Evolutionary conservation across 1,284 basidiomycete genomes (phyloP), one percentile per base, ranked within the genome.

Genomic region (Rhodotorula sp.): DNA sequence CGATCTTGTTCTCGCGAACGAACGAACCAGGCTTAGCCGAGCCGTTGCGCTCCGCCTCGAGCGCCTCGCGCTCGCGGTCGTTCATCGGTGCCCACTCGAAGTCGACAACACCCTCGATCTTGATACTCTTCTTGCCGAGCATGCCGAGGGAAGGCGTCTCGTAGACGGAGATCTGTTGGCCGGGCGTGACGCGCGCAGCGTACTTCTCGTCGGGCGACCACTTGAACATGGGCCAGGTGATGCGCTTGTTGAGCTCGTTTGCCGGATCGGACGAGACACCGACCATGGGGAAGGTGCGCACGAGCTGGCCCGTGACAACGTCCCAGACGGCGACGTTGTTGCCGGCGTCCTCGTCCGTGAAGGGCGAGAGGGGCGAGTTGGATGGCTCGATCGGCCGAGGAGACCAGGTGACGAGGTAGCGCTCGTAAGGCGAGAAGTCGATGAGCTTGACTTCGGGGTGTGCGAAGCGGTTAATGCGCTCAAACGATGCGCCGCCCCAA

Each of bases 271-370:
- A 20, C 5, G 37, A 69, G 31, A 70, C 73, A 54, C 79, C 77
- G 67, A 81, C 80, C 76, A 82, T 80, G n/a, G 92, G 89, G 83
- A 99, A 99, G 4, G 95, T 95, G 68, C 96, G 91, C 64, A 99
- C 86, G 44, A 98, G 86, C 76, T 91, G 86, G 46, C 92, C 92
- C 24, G 94, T 90, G 81, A 93, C 92, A 82, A 96, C 88, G 77
- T 99, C 94, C 96, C 96, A 99, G 34, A 99, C 88, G 67, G 95
- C 96, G 74, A 98, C 87, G 78, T 94, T 91, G 83, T 97, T 94
- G 51, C 95, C 96, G 82, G 97, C 94, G 80, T 99, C 96, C 75
- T 94, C 92, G 16, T 90, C 87, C 57, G 92, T 91, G 82, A 95
- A 92, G 78, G 88, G 91, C 48, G 70, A 80, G 78, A 66, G 80